phyloP scores from a whole-genome alignment of 2,329 filamentous ascomycete genomes.

The Pestalotiopsis sp. region DNA sequence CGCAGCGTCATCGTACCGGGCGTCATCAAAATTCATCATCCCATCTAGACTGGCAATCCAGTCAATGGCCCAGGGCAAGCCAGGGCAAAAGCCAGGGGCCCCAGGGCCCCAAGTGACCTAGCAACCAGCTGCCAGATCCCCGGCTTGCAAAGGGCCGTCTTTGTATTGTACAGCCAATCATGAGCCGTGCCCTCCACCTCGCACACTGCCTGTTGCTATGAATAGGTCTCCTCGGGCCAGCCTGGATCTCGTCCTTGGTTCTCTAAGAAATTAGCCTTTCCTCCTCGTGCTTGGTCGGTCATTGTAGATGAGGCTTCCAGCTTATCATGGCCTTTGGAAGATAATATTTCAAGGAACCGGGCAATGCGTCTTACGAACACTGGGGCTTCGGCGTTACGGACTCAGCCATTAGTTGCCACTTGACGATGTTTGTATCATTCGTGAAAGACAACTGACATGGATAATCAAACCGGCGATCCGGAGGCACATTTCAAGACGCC shows the following conservation, averaged over 20 bases:
- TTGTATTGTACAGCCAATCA: background rate
- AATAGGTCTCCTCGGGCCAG: slow-evolving; percentile 1
- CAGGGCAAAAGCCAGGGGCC: background rate
- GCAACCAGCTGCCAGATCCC: background rate
- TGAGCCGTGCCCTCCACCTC: background rate
- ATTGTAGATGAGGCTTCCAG: background rate
- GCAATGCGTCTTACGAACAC: background rate
- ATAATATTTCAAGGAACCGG: background rate
- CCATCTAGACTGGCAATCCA: background rate
- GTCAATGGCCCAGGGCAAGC: background rate
- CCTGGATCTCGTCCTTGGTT: background rate
- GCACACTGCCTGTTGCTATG: slow-evolving; percentile 12
- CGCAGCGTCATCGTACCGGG: slow-evolving; percentile 1
- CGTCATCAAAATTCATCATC: background rate
- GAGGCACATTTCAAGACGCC: background rate
- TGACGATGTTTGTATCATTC: background rate
- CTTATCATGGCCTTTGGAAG: background rate
- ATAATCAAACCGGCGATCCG: background rate
- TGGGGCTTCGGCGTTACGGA: background rate
- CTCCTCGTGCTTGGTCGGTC: background rate
- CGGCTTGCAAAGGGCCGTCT: background rate
- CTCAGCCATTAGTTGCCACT: background rate
- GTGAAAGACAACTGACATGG: background rate
- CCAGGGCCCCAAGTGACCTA: background rate
- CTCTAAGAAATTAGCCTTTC: background rate